Evolutionary conservation across 257 asterid genomes (phyloP).

Genomic region (Nicotiana noctiflora): DNA sequence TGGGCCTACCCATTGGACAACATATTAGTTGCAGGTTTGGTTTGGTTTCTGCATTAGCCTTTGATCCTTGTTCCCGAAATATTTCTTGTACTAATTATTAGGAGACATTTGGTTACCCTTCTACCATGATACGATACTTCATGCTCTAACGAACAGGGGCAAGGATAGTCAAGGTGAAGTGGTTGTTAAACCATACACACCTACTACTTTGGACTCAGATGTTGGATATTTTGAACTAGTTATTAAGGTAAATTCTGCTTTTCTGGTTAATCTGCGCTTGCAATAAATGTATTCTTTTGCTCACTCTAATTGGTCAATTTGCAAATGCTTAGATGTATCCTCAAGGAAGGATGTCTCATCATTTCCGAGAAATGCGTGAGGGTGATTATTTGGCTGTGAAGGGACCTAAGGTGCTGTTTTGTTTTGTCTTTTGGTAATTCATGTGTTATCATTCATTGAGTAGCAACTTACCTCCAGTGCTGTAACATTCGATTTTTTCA

Average conservation of each 20-base stretch:
- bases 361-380: conserved; percentile 83
- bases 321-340: conserved; percentile 74
- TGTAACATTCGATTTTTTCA: not conserved
- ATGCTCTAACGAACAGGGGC: conserved; percentile 50
- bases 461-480: not conserved
- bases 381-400: conserved; percentile 92
- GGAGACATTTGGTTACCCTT: not conserved
- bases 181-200: conserved; percentile 92
- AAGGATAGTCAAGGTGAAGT: conserved; percentile 94
- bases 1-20: conserved; percentile 97
- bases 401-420: conserved; percentile 82
- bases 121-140: not conserved
- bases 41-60: conserved; percentile 5
- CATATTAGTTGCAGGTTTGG: conserved; percentile 93
- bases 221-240: conserved; percentile 89
- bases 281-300: not conserved
- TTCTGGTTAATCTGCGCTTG: not conserved
- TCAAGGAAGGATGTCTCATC: conserved; percentile 99
- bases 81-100: not conserved
- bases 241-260: conserved; percentile 53
- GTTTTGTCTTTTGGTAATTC: not conserved
- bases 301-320: conserved; percentile 12
- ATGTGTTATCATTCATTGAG: not conserved
- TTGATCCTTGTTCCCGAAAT: not conserved
- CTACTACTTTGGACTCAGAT: conserved; percentile 96